phyloP scores from a whole-genome alignment of 83 land plant genomes.

The Larix sibirica region DNA sequence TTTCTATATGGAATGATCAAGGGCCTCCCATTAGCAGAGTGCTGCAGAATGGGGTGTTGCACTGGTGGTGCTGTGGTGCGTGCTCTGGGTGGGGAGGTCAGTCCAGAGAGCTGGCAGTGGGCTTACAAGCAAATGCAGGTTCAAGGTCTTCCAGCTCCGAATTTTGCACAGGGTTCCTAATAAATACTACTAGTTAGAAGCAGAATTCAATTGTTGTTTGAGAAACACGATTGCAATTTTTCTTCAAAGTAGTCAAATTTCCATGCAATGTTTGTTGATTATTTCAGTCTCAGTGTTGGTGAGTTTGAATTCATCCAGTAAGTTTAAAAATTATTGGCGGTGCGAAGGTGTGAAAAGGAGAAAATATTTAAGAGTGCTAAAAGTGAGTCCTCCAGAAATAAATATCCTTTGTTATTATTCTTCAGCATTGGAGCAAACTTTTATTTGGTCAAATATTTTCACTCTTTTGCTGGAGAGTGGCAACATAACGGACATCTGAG shows the following conservation, averaged over 20 bases:
- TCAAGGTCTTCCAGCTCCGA: conserved; percentile 51
- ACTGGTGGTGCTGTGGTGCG: conserved; percentile 88
- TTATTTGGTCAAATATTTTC: no score
- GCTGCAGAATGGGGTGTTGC: conserved; percentile 87
- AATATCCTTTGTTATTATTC: neutral
- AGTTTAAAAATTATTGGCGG: neutral
- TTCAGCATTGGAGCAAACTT: conserved; percentile 1
- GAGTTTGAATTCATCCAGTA: neutral
- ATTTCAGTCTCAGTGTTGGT: neutral
- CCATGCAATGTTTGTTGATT: neutral
- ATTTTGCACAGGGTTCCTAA: neutral
- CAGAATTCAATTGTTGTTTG: neutral
- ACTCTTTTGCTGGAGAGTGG: neutral
- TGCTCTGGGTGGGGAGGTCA: conserved; percentile 87
- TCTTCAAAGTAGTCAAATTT: neutral
- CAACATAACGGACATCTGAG: neutral
- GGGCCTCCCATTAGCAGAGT: conserved; percentile 74
- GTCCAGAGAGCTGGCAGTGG: conserved; percentile 83
- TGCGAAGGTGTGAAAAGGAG: neutral
- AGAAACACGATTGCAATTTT: neutral
- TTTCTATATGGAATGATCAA: conserved; percentile 86
- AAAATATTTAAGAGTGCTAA: neutral
- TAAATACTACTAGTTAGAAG: neutral
- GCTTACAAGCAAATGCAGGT: conserved; percentile 76
- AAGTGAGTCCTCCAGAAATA: neutral